Evolutionary conservation across 192 early-diverging fungal genomes (phyloP).

Genomic region (Pilaira anomala): DNA sequence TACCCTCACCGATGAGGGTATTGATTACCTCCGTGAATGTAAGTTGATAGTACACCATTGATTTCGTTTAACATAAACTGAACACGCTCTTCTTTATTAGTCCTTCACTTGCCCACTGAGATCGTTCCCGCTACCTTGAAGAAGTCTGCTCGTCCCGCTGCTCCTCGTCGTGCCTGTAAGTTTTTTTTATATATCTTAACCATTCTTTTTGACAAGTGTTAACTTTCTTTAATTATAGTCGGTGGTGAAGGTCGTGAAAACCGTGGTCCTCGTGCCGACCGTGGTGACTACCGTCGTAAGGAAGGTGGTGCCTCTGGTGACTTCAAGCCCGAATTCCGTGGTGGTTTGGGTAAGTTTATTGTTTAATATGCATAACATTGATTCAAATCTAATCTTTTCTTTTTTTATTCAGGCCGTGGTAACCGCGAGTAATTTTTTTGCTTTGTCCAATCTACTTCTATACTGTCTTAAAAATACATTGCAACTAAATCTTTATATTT

Average conservation of each 20-base stretch:
- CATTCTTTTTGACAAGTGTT: neutral
- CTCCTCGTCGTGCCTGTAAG: conserved; percentile 68
- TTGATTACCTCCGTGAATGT: conserved; percentile 93
- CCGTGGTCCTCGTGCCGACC: conserved; percentile 67
- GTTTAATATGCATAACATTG: no score
- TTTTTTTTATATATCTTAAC: neutral
- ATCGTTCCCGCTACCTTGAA: conserved; percentile 97
- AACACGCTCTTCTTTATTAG: conserved; percentile 19
- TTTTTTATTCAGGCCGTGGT: conserved; percentile 21
- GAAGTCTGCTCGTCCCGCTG: conserved; percentile 82
- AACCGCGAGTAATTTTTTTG: conserved; percentile 23
- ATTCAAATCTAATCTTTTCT: neutral
- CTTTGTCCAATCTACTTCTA: no score
- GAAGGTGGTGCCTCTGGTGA: conserved; percentile 83
- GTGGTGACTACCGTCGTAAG: conserved; percentile 91
- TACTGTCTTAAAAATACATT: no score
- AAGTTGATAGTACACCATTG: conserved; percentile 1
- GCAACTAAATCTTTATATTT: no score
- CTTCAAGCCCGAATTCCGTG: conserved; percentile 98
- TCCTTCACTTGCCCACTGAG: conserved; percentile 95
- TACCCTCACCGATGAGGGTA: conserved; percentile 96
- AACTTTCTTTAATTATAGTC: conserved; percentile 35
- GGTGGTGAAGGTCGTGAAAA: conserved; percentile 62
- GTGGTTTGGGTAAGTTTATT: conserved; percentile 68
- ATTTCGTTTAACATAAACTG: neutral